Evolutionary conservation across 108 stramenopile species (phyloP).

Genomic region (Cyclotella atomus): DNA sequence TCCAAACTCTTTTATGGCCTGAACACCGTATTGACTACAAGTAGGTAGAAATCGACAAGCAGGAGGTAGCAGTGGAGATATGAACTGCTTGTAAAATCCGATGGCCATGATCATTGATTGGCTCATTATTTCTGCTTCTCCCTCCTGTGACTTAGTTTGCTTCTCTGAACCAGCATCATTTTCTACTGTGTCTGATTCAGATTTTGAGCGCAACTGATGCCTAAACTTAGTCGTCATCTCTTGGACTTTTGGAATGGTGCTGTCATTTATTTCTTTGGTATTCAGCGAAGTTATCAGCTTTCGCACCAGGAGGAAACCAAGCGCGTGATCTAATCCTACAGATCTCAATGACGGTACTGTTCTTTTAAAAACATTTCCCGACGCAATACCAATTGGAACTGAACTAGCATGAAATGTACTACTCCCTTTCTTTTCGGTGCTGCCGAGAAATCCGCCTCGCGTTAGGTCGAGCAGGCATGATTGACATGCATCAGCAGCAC

Average conservation of each 20-base stretch:
- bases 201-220: background rate
- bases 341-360: no score
- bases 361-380: no score
- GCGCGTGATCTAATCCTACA: no score
- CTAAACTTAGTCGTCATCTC: no score
- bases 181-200: background rate
- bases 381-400: no score
- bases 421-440: background rate
- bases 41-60: conserved; percentile 91
- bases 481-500: background rate
- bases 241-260: background rate
- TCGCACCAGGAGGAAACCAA: no score
- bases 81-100: conserved; percentile 83
- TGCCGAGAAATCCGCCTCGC: background rate
- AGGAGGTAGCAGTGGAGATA: conserved; percentile 85
- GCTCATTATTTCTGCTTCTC: conserved; percentile 36
- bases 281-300: no score
- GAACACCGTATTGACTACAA: conserved; percentile 87
- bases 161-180: background rate
- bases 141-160: background rate
- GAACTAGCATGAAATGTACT: no score
- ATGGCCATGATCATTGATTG: conserved; percentile 73
- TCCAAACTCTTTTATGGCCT: conserved; percentile 85
- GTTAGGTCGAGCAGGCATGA: background rate
- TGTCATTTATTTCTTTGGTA: no score